Evolutionary conservation across 2,329 filamentous ascomycete species (phyloP), one percentile per base, ranked within the genome.

Genomic region (Lomentospora prolificans): DNA sequence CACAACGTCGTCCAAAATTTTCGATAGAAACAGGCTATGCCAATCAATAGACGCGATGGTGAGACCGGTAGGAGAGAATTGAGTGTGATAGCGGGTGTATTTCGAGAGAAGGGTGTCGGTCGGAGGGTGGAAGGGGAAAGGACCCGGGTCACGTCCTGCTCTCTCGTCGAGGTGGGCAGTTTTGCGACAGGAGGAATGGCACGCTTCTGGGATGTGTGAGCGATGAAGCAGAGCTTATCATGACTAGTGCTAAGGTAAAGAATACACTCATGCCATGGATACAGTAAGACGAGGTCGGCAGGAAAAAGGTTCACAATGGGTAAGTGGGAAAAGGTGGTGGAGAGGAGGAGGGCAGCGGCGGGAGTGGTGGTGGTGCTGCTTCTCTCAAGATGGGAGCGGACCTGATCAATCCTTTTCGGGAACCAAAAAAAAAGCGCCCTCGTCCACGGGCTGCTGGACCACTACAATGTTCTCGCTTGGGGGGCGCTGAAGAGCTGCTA

Each of bases 161-260:
- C 4, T 51, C 52, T 54, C 22, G 36, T 51, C 19, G 30, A 50
- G 39, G 28, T 33, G 41, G 41, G 53, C 25, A 31, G 53, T 19
- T 55, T 46, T 55, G 53, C 53, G 53, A 55, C 53, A 33, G 28
- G 36, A 39, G 30, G 44, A 31, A 31, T 25, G 46, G 44, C 10
- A 36, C 46, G 52, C 41, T 54, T 46, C 52, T 46, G 9, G 27
- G 52, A 24, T 44, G 39, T 10, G 19, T 55, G 30, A 22, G 17
- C 10, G 41, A 12, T 33, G 44, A 51, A 50, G 30, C 28, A 55
- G 17, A 33, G 44, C 46, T 51, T 55, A 51, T 50, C 44, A 50
- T 55, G 53, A 55, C 53, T 17, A 30, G 14, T 55, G 30, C 31
- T 50, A 24, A 22, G 53, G n/a, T 24, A 24, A 36, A 28, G 31